A percentile compares a stretch with the other conserved stretches of the same genome.
Evolutionary conservation across 805 yeast species (phyloP).

Genomic region (Yarrowia deformans): DNA sequence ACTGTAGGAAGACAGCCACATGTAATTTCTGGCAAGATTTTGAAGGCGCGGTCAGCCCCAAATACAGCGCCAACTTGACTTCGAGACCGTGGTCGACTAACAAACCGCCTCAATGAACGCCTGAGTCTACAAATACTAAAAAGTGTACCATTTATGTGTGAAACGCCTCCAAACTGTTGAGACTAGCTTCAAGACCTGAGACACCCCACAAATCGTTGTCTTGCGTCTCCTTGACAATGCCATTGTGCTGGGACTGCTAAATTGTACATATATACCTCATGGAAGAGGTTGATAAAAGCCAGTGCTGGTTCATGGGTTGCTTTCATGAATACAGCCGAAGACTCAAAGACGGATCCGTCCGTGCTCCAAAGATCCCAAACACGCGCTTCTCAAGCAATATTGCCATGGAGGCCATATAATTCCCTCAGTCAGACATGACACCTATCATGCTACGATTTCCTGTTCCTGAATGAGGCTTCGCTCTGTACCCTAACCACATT

Average conservation of each 20-base stretch:
- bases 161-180: neutral
- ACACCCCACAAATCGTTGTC: neutral
- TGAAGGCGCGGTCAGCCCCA: neutral
- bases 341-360: neutral
- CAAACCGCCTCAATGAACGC: neutral
- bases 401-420: neutral
- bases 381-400: neutral
- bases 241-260: neutral
- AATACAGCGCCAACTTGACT: neutral
- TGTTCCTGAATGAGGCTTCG: slow-evolving; percentile 1
- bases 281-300: neutral
- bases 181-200: neutral
- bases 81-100: neutral
- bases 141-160: too few relatives aligned
- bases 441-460: too few relatives aligned
- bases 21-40: too few relatives aligned
- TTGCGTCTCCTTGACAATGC: neutral
- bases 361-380: neutral
- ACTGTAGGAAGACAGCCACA: too few relatives aligned
- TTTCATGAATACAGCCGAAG: neutral
- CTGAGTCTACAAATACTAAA: too few relatives aligned
- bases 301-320: neutral
- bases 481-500: slow-evolving; percentile 3
- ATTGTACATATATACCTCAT: slow-evolving; percentile 5
- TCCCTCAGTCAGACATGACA: slow-evolving; percentile 2